Conservation (phyloP, 371 early-diverging fungal genomes). For the Dichotomocladium elegans region DNA sequence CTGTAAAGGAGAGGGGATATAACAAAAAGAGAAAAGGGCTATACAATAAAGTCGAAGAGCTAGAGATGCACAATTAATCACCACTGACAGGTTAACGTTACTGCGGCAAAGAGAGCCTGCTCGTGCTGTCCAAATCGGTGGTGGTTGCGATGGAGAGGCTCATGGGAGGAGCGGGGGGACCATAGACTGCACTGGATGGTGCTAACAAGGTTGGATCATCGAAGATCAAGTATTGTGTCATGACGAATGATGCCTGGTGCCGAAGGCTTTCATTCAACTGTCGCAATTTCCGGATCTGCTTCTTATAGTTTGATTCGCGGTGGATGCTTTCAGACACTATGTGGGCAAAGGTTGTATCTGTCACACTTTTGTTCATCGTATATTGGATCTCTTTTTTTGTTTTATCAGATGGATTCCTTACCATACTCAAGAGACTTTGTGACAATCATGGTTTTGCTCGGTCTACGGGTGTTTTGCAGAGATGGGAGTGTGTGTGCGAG, state of each 20-base stretch:
- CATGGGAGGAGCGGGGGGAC: neutral
- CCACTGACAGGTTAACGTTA: neutral
- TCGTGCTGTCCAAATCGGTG: neutral
- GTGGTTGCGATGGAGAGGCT: neutral
- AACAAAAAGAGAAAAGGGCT: too few species aligned
- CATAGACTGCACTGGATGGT: neutral
- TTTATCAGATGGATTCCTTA: slow-evolving; percentile 7
- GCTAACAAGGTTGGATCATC: neutral
- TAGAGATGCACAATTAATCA: neutral
- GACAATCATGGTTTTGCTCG: slow-evolving; percentile 78
- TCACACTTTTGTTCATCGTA: neutral
- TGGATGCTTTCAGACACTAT: slow-evolving; percentile 11
- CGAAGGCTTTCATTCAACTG: slow-evolving; percentile 30
- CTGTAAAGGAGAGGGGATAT: too few species aligned
- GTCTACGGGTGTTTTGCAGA: slow-evolving; percentile 64
- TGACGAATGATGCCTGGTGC: slow-evolving; percentile 20
- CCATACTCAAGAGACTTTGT: slow-evolving; percentile 70
- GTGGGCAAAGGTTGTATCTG: neutral
- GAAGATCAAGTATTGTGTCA: neutral
- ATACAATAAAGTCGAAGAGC: too few species aligned
- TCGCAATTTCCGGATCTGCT: slow-evolving; percentile 22
- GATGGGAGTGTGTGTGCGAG: slow-evolving; percentile 73
- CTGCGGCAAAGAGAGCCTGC: neutral
- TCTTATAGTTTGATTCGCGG: slow-evolving; percentile 21
- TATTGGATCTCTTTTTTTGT: too few species aligned